Evolutionary conservation across 805 yeast species (phyloP), one percentile per base, ranked within the genome.

Genomic region (Saccharomycopsis sp.): DNA sequence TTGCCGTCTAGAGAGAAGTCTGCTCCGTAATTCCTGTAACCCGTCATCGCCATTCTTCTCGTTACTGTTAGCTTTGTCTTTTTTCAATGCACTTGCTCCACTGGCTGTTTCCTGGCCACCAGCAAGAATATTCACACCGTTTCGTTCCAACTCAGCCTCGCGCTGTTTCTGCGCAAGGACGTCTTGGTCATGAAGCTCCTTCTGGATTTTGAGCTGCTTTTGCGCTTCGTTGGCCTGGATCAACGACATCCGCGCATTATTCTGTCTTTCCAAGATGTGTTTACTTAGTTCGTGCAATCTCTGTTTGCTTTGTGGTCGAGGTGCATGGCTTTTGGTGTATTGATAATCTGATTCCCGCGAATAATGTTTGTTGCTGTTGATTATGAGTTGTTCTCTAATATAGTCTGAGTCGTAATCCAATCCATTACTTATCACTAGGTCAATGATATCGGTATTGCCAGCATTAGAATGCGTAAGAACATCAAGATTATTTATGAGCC

Each of bases 401-500:
- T 12, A 35, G 35, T 56, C 59, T 14, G 53, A 24, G 41, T 59
- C 62, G 44, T 49, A 56, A 12, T 59, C 62, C 7, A 56, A 23
- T 2, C 55, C 25, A 20, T 56, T 56, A 34, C 25, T 29, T 5
- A 56, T 14, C 35, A 56, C 14, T 23, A 56, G 20, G 17, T 51
- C 35, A 15, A 59, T 35, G 23, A 2, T 20, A 23, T 42, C n/a
- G 19, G 23, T 8, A 41, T 22, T 15, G 12, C 1, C 34, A 22
- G 17, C 23, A 3, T 15, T 3, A 2, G 25, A 42, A 20, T 42
- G 19, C 8, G 55, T 38, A 19, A 52, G 47, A 12, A 12, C 17
- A 15, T 52, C 55, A 12, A 52, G 42, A 38, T 52, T 52, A 2
- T 34, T 52, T 20, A 52, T 24, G n/a, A 35, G 47, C 14, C 38